Evolutionary conservation across 1,139 yeast genomes (phyloP).

Genomic region (Sugiyamaella neomexicana): DNA sequence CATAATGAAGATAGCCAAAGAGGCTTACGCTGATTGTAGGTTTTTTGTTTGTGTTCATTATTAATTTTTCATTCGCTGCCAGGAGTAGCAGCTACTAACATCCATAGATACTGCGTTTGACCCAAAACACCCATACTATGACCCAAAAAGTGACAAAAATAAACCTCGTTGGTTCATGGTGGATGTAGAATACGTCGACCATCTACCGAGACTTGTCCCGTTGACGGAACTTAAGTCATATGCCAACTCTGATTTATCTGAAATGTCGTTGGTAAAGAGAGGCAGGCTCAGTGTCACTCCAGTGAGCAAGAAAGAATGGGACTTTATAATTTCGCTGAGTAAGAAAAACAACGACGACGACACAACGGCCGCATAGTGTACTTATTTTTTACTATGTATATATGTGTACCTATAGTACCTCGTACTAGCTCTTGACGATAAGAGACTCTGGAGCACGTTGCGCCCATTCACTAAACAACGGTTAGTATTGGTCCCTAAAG

Average conservation of each 20-base stretch:
- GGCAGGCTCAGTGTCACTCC: constrained; percentile 53
- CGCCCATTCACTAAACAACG: constrained; percentile 44
- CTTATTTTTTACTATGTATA: background rate
- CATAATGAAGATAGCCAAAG: constrained; percentile 42
- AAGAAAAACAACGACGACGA: constrained; percentile 1
- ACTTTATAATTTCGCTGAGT: constrained; percentile 41
- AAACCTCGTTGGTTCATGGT: constrained; percentile 57
- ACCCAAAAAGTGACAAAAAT: constrained; percentile 45
- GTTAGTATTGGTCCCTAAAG: background rate
- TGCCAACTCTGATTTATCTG: constrained; percentile 37
- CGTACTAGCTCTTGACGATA: constrained; percentile 30
- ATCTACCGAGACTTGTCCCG: constrained; percentile 45
- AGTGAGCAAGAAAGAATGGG: constrained; percentile 47
- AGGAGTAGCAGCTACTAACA: too few species aligned
- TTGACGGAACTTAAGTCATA: constrained; percentile 42
- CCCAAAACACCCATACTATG: constrained; percentile 47
- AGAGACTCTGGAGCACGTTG: constrained; percentile 37
- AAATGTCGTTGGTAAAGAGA: constrained; percentile 49
- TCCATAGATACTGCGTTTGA: constrained; percentile 41
- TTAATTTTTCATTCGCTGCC: background rate
- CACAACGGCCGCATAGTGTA: background rate
- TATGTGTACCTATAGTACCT: background rate
- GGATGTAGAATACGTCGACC: constrained; percentile 47
- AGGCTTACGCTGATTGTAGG: constrained; percentile 45
- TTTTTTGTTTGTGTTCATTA: too few species aligned